Evolutionary conservation across 129 eudicot genomes (phyloP), one percentile per base, ranked within the genome.

Genomic region (Flaveria trinervia): DNA sequence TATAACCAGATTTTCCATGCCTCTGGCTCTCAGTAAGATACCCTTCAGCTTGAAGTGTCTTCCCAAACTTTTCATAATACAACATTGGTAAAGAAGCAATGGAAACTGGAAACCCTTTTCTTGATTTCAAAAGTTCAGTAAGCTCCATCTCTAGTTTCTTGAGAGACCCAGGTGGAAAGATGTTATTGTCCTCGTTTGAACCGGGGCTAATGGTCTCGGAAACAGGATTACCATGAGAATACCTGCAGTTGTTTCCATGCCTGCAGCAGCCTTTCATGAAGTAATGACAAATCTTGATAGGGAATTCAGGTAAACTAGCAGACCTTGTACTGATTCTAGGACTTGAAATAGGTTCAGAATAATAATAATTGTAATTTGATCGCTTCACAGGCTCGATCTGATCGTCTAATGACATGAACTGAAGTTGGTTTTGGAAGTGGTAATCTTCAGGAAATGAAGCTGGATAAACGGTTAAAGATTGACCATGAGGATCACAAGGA

Each of bases 21-120:
- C 98, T 79, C 78, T 91, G 97, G 78, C 98, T 93, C 75, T 93
- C 98, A 1, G 98, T 93, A 25, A 90, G 86, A 77, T 93, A 93
- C 75, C 97, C 97, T 68, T 91, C 96, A 1, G 96, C 97, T 71
- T 91, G 97, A 71, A 88, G 83, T 2, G 80, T 70, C 78, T 46
- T 88, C 14, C 91, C 86, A 48, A 80, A 86, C 36, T 61, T 86
- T 18, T 84, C 88, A 66, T 85, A 84, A 65, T 90, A 90, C 71
- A 88, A 44, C 73, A 80, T 78, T 0, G 96, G 96, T 33, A 90
- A 74, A 12, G 83, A 86, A 62, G 91, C 85, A 20, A 86, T 80
- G 3, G 96, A 84, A 48, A 88, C 83, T 0, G 96, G 96, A 36
- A 67, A 68, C 23, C 93, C 91, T 72, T 83, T 82, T 78, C 84